Evolutionary conservation across 2,329 filamentous ascomycete genomes (phyloP).

Genomic region (Calonectria montana): DNA sequence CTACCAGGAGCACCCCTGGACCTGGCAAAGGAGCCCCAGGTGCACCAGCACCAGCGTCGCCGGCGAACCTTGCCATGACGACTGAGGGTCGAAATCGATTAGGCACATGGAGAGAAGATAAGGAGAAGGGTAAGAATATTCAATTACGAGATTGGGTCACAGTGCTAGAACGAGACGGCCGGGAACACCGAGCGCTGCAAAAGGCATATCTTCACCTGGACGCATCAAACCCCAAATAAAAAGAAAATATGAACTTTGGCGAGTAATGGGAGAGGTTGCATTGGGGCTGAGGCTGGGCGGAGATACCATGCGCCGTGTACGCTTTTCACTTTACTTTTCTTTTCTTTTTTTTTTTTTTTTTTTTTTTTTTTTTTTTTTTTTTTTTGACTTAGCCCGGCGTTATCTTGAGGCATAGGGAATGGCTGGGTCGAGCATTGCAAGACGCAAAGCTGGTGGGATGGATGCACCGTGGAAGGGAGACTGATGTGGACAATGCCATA

Average conservation of each 20-base stretch:
- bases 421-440: conserved; percentile 20
- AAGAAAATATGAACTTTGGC: conserved; percentile 11
- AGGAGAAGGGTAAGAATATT: conserved; percentile 79
- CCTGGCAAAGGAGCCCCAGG: conserved; percentile 49
- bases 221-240: conserved; percentile 57
- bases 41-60: conserved; percentile 42
- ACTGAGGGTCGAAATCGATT: conserved; percentile 71
- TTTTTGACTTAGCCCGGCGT: conserved; percentile 52
- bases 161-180: conserved; percentile 82
- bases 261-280: conserved; percentile 32
- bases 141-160: conserved; percentile 86
- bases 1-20: conserved; percentile 51
- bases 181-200: conserved; percentile 72
- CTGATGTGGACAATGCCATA: conserved; percentile 14
- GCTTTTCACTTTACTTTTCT: conserved; percentile 35
- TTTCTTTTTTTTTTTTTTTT: conserved; percentile 46
- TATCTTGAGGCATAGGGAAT: conserved; percentile 41
- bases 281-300: conserved; percentile 34
- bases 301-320: conserved; percentile 48
- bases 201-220: conserved; percentile 66
- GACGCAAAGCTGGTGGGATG: conserved; percentile 17
- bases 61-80: conserved; percentile 58
- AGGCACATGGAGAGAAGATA: conserved; percentile 83
- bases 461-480: conserved; percentile 26
- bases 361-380: conserved; percentile 44